Evolutionary conservation across 2,329 filamentous ascomycete genomes (phyloP).

Genomic region (Aspergillus sp.): DNA sequence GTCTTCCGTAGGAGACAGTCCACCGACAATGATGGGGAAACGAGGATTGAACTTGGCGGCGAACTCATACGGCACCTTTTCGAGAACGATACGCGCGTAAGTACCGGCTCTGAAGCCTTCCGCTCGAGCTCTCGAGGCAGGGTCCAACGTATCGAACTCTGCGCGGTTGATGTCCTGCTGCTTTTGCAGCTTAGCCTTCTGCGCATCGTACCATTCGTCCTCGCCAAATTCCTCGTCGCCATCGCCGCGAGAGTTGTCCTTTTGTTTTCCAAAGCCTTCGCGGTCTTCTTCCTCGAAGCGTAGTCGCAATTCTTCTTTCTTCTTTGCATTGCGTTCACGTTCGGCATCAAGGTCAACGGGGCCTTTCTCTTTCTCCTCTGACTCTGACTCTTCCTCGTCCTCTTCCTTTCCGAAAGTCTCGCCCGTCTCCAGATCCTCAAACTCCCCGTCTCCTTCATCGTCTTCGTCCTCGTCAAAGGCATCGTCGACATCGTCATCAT

Average conservation of each 20-base stretch:
- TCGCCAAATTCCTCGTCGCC: conserved; percentile 74
- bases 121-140: conserved; percentile 70
- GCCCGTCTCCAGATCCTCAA: conserved; percentile 77
- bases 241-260: conserved; percentile 71
- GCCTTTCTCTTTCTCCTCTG: conserved; percentile 41
- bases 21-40: conserved; percentile 80
- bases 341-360: conserved; percentile 67
- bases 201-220: conserved; percentile 97
- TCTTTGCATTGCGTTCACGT: conserved; percentile 78
- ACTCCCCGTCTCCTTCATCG: conserved; percentile 69
- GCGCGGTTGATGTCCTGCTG: conserved; percentile 94
- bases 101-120: conserved; percentile 89
- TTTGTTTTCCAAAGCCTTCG: conserved; percentile 82
- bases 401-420: conserved; percentile 44
- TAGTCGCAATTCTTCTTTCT: conserved; percentile 89
- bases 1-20: conserved; percentile 88
- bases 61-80: conserved; percentile 87
- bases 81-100: conserved; percentile 84
- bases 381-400: conserved; percentile 43
- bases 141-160: conserved; percentile 83
- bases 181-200: conserved; percentile 91
- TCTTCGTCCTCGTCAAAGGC: conserved; percentile 45
- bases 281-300: conserved; percentile 96
- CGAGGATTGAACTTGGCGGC: conserved; percentile 72
- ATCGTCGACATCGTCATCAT: conserved; percentile 43